Evolutionary conservation across 2,329 filamentous ascomycete genomes (phyloP).

Genomic region (Stachybotrys chartarum): DNA sequence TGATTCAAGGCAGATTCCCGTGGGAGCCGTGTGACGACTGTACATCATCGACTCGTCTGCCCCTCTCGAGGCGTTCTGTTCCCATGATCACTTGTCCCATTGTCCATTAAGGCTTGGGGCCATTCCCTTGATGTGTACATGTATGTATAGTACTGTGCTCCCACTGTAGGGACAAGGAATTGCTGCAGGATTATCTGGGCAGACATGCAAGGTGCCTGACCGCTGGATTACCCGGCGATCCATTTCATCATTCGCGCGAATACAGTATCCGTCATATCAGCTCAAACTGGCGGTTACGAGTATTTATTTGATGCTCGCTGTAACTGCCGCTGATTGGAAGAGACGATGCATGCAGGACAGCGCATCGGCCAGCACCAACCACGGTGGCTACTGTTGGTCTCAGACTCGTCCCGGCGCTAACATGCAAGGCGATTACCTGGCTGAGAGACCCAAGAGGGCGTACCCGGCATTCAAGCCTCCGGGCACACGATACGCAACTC

Average conservation of each 20-base stretch:
- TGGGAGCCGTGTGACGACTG: no score
- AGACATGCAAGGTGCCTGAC: no score
- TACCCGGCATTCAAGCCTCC: neutral
- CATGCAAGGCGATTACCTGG: neutral
- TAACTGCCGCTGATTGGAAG: neutral
- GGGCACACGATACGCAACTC: neutral
- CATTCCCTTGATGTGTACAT: no score
- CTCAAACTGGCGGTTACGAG: neutral
- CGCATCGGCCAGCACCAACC: neutral
- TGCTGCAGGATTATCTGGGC: no score
- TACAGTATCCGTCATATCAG: neutral
- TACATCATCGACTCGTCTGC: no score
- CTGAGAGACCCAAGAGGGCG: neutral
- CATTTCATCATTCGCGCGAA: no score
- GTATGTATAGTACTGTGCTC: no score
- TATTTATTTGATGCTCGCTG: neutral
- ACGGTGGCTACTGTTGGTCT: neutral
- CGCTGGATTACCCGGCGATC: no score
- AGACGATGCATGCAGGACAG: neutral
- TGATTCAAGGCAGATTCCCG: neutral
- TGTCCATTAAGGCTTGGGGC: no score
- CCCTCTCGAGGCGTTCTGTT: no score
- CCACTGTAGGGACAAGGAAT: no score
- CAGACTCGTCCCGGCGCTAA: neutral
- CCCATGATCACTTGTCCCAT: no score